These are phyloP conservation scores for Pyrenochaeta sp. DNA, from an alignment of 2,329 filamentous ascomycete species.

Conservation along the genomic window DNA sequence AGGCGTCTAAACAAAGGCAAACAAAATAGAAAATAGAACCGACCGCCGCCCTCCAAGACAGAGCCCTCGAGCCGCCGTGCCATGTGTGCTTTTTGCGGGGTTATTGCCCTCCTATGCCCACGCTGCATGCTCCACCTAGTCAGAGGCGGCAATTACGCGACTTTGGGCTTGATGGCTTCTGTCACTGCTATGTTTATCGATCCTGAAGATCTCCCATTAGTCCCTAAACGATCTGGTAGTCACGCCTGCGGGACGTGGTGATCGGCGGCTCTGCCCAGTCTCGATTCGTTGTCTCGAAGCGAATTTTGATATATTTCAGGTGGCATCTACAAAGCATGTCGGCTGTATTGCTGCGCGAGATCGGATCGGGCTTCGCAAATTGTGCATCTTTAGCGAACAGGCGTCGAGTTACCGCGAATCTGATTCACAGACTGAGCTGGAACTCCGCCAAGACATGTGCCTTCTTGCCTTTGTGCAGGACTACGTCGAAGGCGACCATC, in stretches of 20 bases:
- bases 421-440: neutral
- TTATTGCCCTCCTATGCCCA: constrained; percentile 5
- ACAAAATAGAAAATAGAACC: neutral
- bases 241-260: neutral
- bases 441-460: neutral
- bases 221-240: neutral
- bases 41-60: neutral
- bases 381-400: constrained; percentile 7
- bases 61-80: constrained; percentile 6
- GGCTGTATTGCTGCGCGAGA: neutral
- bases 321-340: neutral
- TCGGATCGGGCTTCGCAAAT: neutral
- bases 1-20: neutral
- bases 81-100: constrained; percentile 15
- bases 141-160: constrained; percentile 11
- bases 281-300: constrained; percentile 4
- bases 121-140: constrained; percentile 3
- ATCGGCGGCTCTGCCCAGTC: no score
- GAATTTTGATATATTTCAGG: neutral
- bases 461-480: neutral
- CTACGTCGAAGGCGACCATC: neutral
- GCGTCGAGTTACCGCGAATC: neutral
- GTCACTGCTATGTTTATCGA: constrained; percentile 12
- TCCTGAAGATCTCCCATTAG: constrained; percentile 3
- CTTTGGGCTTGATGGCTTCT: constrained; percentile 15